Conservation (phyloP, 805 yeast species). For the Starmerella floris region DNA sequence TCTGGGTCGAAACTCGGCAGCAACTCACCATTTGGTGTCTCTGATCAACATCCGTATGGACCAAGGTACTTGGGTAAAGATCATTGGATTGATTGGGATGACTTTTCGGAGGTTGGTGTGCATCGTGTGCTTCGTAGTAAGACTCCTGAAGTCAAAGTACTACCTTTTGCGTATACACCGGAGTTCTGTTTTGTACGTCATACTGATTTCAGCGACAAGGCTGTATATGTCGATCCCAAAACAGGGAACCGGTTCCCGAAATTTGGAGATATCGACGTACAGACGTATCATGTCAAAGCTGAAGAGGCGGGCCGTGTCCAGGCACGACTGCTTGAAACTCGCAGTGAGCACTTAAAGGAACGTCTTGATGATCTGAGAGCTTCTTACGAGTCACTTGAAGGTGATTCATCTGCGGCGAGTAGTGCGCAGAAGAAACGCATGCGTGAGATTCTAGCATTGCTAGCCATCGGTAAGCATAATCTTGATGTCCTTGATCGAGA, state of each 20-base stretch:
- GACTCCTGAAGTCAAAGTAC: conserved; percentile 33
- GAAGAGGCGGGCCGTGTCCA: conserved; percentile 25
- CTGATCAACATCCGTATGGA: conserved; percentile 3
- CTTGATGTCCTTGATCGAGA: conserved; percentile 3
- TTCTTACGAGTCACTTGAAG: conserved; percentile 25
- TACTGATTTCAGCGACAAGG: conserved; percentile 35
- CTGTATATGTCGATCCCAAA: conserved; percentile 24
- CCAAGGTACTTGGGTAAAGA: conserved; percentile 12
- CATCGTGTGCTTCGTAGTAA: conserved; percentile 2
- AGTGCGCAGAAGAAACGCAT: conserved; percentile 1
- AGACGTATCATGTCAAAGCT: conserved; percentile 41
- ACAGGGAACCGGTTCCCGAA: conserved; percentile 28
- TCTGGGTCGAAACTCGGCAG: neutral
- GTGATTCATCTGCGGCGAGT: conserved; percentile 7
- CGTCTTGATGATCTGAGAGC: conserved; percentile 25
- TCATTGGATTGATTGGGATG: conserved; percentile 64
- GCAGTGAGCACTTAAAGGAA: conserved; percentile 24
- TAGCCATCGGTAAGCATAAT: conserved; percentile 7
- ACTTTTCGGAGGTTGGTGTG: conserved; percentile 54
- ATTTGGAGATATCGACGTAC: conserved; percentile 44
- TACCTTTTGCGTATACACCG: conserved; percentile 57
- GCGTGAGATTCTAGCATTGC: conserved; percentile 3
- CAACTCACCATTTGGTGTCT: neutral
- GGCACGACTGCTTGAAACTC: conserved; percentile 20
- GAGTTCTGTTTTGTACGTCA: conserved; percentile 56